Evolutionary conservation across 495 filamentous ascomycete genomes (phyloP).

Genomic region (Glutinoglossum americanum): DNA sequence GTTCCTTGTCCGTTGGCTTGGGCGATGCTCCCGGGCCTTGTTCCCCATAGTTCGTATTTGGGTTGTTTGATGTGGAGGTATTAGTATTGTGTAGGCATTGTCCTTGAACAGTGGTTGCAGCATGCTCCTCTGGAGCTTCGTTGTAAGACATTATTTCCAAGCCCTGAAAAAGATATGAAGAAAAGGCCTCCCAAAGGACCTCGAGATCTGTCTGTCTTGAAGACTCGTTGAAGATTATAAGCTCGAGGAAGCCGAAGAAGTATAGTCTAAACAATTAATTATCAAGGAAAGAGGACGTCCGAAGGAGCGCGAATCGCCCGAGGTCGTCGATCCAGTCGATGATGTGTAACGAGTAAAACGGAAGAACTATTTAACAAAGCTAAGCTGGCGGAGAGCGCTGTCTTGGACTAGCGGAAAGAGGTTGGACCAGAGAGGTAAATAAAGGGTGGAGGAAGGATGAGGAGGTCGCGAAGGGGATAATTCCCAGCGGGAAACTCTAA

Average conservation of each 20-base stretch:
- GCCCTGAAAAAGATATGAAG: neutral
- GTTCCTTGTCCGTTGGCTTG: neutral
- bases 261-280: neutral
- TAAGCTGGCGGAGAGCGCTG: neutral
- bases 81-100: neutral
- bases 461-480: neutral
- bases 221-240: neutral
- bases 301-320: neutral
- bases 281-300: neutral
- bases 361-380: neutral
- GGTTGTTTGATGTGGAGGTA: neutral
- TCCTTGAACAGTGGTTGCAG: neutral
- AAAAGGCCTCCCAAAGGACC: neutral
- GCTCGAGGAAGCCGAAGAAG: neutral
- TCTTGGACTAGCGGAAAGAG: neutral
- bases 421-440: too few relatives aligned
- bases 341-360: neutral
- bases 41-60: neutral
- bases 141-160: constrained; percentile 2
- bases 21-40: neutral
- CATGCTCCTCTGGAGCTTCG: neutral
- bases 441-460: neutral
- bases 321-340: neutral
- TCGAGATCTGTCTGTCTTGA: neutral
- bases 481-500: neutral